A percentile compares a stretch with the other conserved stretches of the same genome.
phyloP scores from a whole-genome alignment of 2,329 filamentous ascomycete genomes.

The Orbilia oligospora region DNA sequence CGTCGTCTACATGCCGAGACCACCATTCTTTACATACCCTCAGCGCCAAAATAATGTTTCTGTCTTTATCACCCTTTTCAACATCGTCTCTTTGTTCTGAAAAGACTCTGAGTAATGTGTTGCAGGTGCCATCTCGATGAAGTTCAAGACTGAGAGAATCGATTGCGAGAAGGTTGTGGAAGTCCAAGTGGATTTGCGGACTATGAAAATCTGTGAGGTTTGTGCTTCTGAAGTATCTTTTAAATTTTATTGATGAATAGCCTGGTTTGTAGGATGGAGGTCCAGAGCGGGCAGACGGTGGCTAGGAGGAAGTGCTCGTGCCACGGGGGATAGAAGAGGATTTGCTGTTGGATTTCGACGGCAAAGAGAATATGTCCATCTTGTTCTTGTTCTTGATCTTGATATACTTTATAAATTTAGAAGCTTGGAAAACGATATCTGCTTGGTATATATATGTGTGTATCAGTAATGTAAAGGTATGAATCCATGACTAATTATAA shows the following conservation, averaged over 20 bases:
- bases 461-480: too few species aligned
- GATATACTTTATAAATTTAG: background rate
- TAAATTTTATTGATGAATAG: slow-evolving; percentile 3
- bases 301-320: slow-evolving; percentile 36
- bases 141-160: background rate
- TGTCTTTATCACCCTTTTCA: too few species aligned
- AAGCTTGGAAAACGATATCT: background rate
- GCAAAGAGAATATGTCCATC: background rate
- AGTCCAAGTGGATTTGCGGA: too few species aligned
- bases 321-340: slow-evolving; percentile 32
- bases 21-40: too few species aligned
- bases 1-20: too few species aligned
- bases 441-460: too few species aligned
- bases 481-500: too few species aligned
- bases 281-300: slow-evolving; percentile 26
- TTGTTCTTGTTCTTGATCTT: too few species aligned
- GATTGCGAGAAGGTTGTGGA: background rate
- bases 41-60: too few species aligned
- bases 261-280: slow-evolving; percentile 4
- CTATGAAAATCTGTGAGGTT: too few species aligned
- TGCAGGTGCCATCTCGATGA: background rate
- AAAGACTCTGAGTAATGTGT: background rate
- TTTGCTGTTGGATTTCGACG: slow-evolving; percentile 31
- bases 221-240: background rate
- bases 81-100: background rate